Evolutionary conservation across 768 basidiomycete genomes (phyloP), one percentile per base, ranked within the genome.

Genomic region (Boletus coccyginus): DNA sequence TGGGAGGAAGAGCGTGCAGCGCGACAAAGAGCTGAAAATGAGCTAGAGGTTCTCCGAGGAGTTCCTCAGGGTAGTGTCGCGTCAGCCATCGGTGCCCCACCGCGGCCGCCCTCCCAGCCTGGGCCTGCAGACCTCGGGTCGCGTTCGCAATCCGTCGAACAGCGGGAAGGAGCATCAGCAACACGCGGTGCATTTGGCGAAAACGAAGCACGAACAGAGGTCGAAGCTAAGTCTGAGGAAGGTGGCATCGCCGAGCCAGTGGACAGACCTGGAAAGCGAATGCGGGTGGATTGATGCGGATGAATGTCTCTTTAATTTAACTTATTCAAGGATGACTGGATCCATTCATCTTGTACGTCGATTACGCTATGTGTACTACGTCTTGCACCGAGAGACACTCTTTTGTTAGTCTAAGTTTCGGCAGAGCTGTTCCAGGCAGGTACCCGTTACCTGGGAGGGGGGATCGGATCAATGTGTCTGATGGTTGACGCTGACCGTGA

Each of bases 1-100:
- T 91, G 89, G 86, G 90, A 91, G 50, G 87, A 90, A 62, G 91
- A 92, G 68, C 79, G 87, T 19, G 74, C 75, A 52, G 77, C 74
- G 4, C 77, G 87, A 33, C 76, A 81, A 69, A 73, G 86, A 36
- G 75, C 81, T 0, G 87, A 90, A 71, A 73, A 72, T n/a, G 89
- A 91, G 66, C 72, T 90, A 14, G 82, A 85, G 47, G 73, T 77
- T 35, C 66, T 88, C 17, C 75, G 80, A 21, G 79, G 75, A 35
- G 72, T 69, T 8, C 58, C 70, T 12, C 69, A 63, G 46, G 47
- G 55, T 14, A 39, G 29, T 5, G 31, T 65, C 35, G 5, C 43
- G 2, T 24, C 59, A 14, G 29, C 42, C 35, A 17, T 51, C 2
- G 60, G 52, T 27, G 41, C 31, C 8, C 52, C 54, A 19, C 52